Evolutionary conservation across 1,139 yeast genomes (phyloP).

Genomic region (Lodderomyces theae): DNA sequence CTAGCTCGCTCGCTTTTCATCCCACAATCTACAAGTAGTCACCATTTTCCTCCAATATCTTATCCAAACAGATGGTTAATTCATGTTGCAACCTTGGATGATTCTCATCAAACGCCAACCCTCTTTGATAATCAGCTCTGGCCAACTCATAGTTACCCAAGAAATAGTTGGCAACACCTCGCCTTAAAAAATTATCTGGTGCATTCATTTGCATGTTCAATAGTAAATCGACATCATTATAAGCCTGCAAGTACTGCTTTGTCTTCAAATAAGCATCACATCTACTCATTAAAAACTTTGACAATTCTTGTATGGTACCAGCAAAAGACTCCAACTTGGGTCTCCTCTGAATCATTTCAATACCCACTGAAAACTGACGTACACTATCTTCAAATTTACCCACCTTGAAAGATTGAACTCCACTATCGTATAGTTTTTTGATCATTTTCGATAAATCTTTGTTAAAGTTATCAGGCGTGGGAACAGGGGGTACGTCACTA

Average conservation of each 20-base stretch:
- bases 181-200: conserved; percentile 79
- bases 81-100: conserved; percentile 45
- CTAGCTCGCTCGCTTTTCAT: too few species aligned
- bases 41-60: conserved; percentile 53
- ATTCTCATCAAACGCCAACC: conserved; percentile 60
- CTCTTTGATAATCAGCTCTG: conserved; percentile 73
- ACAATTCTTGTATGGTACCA: conserved; percentile 73
- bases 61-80: conserved; percentile 43
- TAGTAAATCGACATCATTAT: conserved; percentile 77
- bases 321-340: conserved; percentile 86
- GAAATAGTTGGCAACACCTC: conserved; percentile 70
- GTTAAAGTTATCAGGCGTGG: conserved; percentile 50
- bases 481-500: conserved; percentile 69
- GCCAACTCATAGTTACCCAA: conserved; percentile 74
- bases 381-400: conserved; percentile 69
- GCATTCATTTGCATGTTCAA: conserved; percentile 60
- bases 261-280: conserved; percentile 77
- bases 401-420: conserved; percentile 59
- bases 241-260: conserved; percentile 67
- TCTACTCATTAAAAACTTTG: conserved; percentile 70
- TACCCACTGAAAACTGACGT: conserved; percentile 69
- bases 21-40: conserved; percentile 27
- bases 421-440: conserved; percentile 71
- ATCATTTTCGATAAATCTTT: conserved; percentile 64
- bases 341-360: conserved; percentile 78